A percentile compares a stretch with the other conserved stretches of the same genome.
phyloP scores from a whole-genome alignment of 768 basidiomycete species.

The Boletus patriciae region DNA sequence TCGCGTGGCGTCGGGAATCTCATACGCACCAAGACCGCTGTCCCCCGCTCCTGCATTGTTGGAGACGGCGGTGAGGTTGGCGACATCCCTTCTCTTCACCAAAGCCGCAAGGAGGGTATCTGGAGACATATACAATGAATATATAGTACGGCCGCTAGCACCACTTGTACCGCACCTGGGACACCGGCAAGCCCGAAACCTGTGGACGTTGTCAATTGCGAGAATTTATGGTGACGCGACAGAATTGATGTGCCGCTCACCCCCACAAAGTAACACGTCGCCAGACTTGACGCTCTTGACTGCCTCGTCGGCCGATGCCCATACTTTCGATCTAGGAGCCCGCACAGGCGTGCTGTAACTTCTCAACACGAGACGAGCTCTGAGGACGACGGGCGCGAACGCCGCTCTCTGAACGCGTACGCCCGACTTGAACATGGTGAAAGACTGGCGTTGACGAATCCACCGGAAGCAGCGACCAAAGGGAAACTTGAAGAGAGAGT shows the following conservation, averaged over 20 bases:
- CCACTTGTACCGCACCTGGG: constrained; percentile 52
- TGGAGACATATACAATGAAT: constrained; percentile 22
- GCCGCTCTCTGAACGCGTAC: constrained; percentile 14
- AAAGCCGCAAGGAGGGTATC: constrained; percentile 85
- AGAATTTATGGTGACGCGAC: background rate
- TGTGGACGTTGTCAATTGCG: constrained; percentile 28
- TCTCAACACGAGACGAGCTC: constrained; percentile 17
- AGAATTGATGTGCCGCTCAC: constrained; percentile 41
- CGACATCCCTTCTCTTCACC: constrained; percentile 70
- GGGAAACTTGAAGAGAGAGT: background rate
- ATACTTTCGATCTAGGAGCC: constrained; percentile 62
- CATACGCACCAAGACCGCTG: constrained; percentile 60
- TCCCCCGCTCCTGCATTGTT: constrained; percentile 82
- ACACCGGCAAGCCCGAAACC: constrained; percentile 91
- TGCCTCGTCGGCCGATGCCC: constrained; percentile 78
- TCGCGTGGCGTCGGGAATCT: background rate
- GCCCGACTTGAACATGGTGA: constrained; percentile 21
- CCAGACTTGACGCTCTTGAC: constrained; percentile 81
- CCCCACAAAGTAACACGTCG: constrained; percentile 76
- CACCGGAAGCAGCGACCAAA: background rate
- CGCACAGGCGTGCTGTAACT: constrained; percentile 28
- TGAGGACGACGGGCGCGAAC: constrained; percentile 18
- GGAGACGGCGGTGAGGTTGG: constrained; percentile 75
- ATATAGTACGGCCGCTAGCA: background rate
- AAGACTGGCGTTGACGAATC: background rate